Conservation (phyloP, 208 protist species). For the Strigomonas galati region DNA sequence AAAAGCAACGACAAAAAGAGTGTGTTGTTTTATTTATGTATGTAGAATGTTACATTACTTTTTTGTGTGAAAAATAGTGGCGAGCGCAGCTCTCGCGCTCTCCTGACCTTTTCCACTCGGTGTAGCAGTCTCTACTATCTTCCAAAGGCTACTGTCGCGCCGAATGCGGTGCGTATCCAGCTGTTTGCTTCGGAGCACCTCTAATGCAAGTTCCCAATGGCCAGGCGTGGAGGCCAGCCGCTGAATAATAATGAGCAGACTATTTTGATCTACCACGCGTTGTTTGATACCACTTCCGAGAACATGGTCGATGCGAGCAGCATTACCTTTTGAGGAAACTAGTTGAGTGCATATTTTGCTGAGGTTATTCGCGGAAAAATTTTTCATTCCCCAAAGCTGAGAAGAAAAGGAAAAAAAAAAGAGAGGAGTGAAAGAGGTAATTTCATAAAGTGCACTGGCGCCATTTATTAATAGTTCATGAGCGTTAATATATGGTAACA, state of each 20-base stretch:
- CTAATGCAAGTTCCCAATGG: conserved; percentile 60
- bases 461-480: background rate
- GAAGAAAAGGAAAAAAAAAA: conserved; percentile 18
- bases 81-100: conserved; percentile 31
- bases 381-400: conserved; percentile 2
- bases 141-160: conserved; percentile 61
- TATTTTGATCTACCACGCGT: conserved; percentile 56
- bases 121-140: conserved; percentile 45
- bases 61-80: conserved; percentile 16
- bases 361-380: conserved; percentile 16
- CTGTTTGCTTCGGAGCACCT: conserved; percentile 41
- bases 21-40: background rate
- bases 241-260: conserved; percentile 69
- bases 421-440: conserved; percentile 1
- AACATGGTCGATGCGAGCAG: conserved; percentile 33
- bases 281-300: conserved; percentile 54
- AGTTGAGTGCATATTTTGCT: conserved; percentile 49
- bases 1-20: background rate
- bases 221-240: conserved; percentile 32
- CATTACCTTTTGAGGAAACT: conserved; percentile 22
- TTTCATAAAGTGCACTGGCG: conserved; percentile 2
- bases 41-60: conserved; percentile 3
- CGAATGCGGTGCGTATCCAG: conserved; percentile 46
- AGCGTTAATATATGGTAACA: too few relatives aligned
- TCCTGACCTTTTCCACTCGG: conserved; percentile 36